Percentiles rank a stretch among this genome's conserved stretches.
Evolutionary conservation across 2,329 filamentous ascomycete species (phyloP).

Genomic region (Sporothrix pseudoabietina): DNA sequence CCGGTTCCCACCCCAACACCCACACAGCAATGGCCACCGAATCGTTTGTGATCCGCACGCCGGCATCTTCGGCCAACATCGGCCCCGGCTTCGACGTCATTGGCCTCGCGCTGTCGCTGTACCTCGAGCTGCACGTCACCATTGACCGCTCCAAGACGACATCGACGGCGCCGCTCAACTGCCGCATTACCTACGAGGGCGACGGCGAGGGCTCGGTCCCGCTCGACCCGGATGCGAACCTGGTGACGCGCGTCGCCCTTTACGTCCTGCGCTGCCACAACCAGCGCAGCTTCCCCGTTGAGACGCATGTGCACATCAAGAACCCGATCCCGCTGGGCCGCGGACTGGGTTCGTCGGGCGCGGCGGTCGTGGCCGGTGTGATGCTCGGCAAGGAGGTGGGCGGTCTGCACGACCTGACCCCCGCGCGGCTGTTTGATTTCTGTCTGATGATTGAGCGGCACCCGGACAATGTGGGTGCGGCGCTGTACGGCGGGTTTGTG

Average conservation of each 20-base stretch:
- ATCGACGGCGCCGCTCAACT: conserved; percentile 72
- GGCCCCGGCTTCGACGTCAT: conserved; percentile 98
- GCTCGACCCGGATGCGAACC: conserved; percentile 81
- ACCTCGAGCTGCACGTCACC: conserved; percentile 84
- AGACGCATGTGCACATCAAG: conserved; percentile 90
- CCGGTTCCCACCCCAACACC: background rate
- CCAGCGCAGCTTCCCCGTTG: conserved; percentile 77
- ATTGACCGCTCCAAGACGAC: conserved; percentile 61
- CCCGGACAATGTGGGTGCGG: conserved; percentile 92
- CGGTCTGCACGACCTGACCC: conserved; percentile 69
- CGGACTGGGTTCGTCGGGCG: conserved; percentile 91
- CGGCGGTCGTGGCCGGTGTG: conserved; percentile 94
- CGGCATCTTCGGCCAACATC: conserved; percentile 96
- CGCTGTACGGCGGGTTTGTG: conserved; percentile 93
- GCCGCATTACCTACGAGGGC: conserved; percentile 87
- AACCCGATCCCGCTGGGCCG: conserved; percentile 93
- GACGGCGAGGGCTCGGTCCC: conserved; percentile 73
- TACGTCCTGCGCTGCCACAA: conserved; percentile 94
- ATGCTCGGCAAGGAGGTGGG: conserved; percentile 88
- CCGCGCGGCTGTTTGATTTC: conserved; percentile 87
- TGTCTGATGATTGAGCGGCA: conserved; percentile 97
- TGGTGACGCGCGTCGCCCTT: conserved; percentile 90
- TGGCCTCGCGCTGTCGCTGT: conserved; percentile 88
- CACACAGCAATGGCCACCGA: conserved; percentile 42
- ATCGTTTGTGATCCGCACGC: conserved; percentile 74